Evolutionary conservation across 1,284 basidiomycete genomes (phyloP), one percentile per base, ranked within the genome.

Genomic region (Cerioporus squamosus): DNA sequence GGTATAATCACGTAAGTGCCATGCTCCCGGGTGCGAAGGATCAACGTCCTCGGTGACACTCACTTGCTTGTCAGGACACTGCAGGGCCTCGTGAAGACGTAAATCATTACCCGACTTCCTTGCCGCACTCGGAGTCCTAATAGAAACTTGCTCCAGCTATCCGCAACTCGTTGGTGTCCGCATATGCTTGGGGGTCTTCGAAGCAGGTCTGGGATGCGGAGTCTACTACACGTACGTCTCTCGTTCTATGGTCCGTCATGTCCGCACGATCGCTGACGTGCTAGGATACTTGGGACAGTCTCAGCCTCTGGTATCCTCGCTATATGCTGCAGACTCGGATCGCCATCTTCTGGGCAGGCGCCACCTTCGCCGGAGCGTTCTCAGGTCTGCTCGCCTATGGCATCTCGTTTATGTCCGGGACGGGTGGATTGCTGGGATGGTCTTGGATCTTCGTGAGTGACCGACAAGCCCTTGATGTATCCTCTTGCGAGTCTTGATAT

Each of bases 131-230:
- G n/a, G 33, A 36, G 33, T 12, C 14, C 15, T 43, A n/a, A 20
- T 43, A 15, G 17, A 40, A 5, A 7, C 20, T 4, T 46, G 40
- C 48, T 47, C 17, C 53, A 87, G 83, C 44, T 88, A 85, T 65
- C 79, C 78, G 20, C 79, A 88, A 67, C 78, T 88, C 6, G 79
- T 87, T 9, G 86, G 80, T 20, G 77, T 76, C 17, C 82, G 83
- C 29, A 76, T 84, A 6, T 82, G 76, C 56, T 79, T 90, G 1
- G 88, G 89, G 2, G 67, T 88, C 1, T 79, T 86, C 0, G 88
- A 90, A 69, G 83, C 86, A 7, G 88, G 88, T 1, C 69, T 89
- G n/a, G 86, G 88, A 64, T 86, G 86, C 10, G 85, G 87, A 24
- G 84, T 87, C 3, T 80, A 81, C 0, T 88, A 86, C 68, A 87